These are phyloP conservation scores for Colletotrichum sp. DNA, from an alignment of 2,329 filamentous ascomycete species.

Conservation along the genomic window DNA sequence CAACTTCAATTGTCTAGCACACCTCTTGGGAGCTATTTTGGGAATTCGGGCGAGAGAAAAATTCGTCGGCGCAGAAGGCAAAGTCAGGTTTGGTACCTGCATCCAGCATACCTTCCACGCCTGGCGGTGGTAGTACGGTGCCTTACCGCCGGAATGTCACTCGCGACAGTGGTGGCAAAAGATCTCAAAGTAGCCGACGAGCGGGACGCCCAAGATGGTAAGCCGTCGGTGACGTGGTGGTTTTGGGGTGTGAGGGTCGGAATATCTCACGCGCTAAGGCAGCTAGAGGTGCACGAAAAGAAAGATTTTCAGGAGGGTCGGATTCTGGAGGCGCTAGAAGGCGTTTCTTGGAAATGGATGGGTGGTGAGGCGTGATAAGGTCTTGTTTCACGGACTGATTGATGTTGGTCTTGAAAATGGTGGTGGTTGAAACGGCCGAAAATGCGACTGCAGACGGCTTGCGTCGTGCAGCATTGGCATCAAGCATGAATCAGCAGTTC, in stretches of 20 bases:
- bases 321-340: background rate
- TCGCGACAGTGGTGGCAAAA: slow-evolving; percentile 2
- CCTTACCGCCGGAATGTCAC: background rate
- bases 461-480: background rate
- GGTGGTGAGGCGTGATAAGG: background rate
- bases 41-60: background rate
- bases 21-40: background rate
- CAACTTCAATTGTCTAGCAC: background rate
- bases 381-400: background rate
- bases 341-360: background rate
- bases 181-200: background rate
- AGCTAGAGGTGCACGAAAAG: slow-evolving; percentile 1
- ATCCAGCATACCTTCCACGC: background rate
- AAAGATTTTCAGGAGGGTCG: slow-evolving; percentile 7
- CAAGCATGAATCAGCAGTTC: background rate
- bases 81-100: slow-evolving; percentile 9
- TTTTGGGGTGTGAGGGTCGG: background rate
- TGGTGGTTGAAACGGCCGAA: background rate
- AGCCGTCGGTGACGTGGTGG: slow-evolving; percentile 8
- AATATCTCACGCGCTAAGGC: background rate
- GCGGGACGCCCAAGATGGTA: slow-evolving; percentile 7
- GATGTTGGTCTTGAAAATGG: background rate
- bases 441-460: background rate
- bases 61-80: background rate
- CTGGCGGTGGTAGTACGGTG: background rate